Base-by-base conservation (phyloP, 352 stramenopile genomes). In the Phytopythium chamaehyphon region DNA sequence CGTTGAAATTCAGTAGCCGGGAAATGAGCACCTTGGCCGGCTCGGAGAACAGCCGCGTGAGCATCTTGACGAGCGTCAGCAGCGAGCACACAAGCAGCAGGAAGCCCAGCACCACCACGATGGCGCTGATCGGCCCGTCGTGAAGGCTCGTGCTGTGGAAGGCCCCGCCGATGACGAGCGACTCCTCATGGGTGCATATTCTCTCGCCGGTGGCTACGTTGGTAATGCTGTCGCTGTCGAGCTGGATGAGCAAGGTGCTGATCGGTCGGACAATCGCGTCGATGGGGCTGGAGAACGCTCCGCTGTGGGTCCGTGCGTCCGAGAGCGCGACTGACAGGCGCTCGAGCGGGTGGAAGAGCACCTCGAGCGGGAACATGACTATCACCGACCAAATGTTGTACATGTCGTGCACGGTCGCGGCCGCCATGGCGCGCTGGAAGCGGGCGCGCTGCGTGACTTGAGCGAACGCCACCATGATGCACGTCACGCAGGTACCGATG, bases 351-450 rank as follows among this genome's bases (percentile, higher is more conserved):
- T 76, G 67, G 31, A 76, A 78, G 24, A 82, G 38, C 12, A 83
- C 44, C 51, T 95, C 84, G 19, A 93, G 24, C 31, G 84, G 84
- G 56, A 95, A 82, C 44, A 91, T 53, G 16, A 92, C 66, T 53
- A 77, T 56, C 8, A 93, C 76, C 15, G 81, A 87, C 58, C 91
- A 76, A 28, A 95, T 85, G 72, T 97, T 97, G 75, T 96, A 97
- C 67, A 84, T 84, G 56, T 84, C 73, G 57, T 84, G 71, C 18
- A 83, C 69, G 0, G 68, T 80, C 9, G 73, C 73, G 16, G 70
- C 73, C 0, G 68, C 73, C 70, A 88, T 79, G 1, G 73, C 77
- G 22, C 75, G 69, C 57, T 90, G 70, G 58, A 92, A 82, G 28
- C 83, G 62, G n/a, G 53, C 68, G 22, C 64, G 64, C 58, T 95